Evolutionary conservation across 2,329 filamentous ascomycete genomes (phyloP), one percentile per base, ranked within the genome.

Genomic region (Periconia sp.): DNA sequence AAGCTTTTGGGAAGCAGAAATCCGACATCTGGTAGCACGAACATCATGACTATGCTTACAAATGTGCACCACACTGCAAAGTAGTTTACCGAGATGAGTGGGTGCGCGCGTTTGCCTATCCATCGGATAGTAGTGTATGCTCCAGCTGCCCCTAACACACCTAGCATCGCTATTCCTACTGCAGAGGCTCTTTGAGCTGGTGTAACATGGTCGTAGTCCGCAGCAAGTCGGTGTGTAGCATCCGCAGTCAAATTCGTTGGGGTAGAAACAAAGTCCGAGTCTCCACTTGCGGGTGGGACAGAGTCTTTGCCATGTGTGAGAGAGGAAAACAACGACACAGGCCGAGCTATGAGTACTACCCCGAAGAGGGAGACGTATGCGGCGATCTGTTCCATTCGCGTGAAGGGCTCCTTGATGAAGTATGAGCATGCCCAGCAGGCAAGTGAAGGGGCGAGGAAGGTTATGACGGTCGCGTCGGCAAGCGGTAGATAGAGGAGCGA

Each of bases 391-490:
- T 95, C 89, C 28, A 81, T 81, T 17, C 83, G 78, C 2, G 88
- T 89, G 63, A 92, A 96, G 0, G 87, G 86, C 57, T 96, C 89
- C 37, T 84, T 81, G 43, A 86, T 79, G 25, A 92, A 71, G 41
- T 91, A 75, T 24, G 87, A 90, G 65, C 90, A 95, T 13, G 87
- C 80, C 73, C 92, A 89, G 43, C 88, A 89, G 15, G 89, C 82
- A 5, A 95, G 77, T 11, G 86, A 86, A 0, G 92, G 92, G 0
- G 87, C 83, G 5, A 96, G 78, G 64, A 96, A 96, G 7, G 89
- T 94, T 39, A 96, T 86, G 23, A 96, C 91, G 0, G 89, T 94
- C 2, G 91, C 90, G 65, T 96, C 91, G 12, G 89, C 87, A 2
- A 96, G 78, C 0, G 89, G 88, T 3, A 96, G 80, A 58, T 95